Base-by-base conservation (phyloP, 306 rosid genomes). In the Prunus dulcis region DNA sequence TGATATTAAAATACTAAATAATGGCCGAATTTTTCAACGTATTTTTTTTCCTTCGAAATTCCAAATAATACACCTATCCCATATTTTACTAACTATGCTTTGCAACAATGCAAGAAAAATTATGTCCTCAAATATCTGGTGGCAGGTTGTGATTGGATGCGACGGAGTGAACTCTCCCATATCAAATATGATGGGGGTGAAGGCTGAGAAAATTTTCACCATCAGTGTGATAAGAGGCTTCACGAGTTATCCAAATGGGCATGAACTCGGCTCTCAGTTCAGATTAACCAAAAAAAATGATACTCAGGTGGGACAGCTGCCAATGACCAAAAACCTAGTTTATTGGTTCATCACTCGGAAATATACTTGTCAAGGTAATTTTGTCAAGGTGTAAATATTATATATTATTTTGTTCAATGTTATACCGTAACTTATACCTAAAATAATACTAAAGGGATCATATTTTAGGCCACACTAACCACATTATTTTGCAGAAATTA, bases 111-210 rank as follows among this genome's bases (percentile, higher is more conserved):
- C 43, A 38, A 38, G 43, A 38, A 38, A 38, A 38, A 6, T 38
- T 38, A 38, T 38, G 43, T 38, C 0, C 38, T 32, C 43, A 6
- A 38, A 38, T 38, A 38, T 38, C 9, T 38, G 43, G 14, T 12
- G 14, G 55, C 78, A 75, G 78, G 63, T 9, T 45, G 63, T 75
- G 50, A 75, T 75, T 22, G 78, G 78, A 47, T 75, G 78, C 20
- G 78, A 75, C 12, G 78, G 78, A 47, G 71, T 75, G 63, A 75
- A 75, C 20, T 75, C 78, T 6, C 10, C 17, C 9, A 20, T 75
- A 45, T 28, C 70, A 18, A 19, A 50, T 12, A 30, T 25, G 19
- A n/a, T 63, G 23, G 71, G 78, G 23, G 22, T 47, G 9, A 64
- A 10, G 27, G 28, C 34, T 30, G 34, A 50, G 12, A 27, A 50